phyloP scores from a whole-genome alignment of 805 yeast species.

The Lipomyces yamadae region DNA sequence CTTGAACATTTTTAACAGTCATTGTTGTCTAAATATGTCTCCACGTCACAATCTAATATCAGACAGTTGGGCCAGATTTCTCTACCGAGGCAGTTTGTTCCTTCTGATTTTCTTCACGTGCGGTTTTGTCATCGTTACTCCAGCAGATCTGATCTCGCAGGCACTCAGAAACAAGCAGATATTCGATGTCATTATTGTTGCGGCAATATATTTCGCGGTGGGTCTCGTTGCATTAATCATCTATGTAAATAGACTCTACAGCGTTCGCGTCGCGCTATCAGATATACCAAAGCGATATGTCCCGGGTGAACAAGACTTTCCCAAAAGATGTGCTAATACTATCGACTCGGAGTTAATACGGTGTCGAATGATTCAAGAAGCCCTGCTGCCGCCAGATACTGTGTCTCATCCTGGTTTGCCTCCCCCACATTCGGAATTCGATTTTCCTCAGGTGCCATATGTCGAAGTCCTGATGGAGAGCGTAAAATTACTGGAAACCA shows the following conservation, averaged over 20 bases:
- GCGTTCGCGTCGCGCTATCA: conserved; percentile 60
- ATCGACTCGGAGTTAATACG: conserved; percentile 51
- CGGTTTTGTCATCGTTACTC: conserved; percentile 71
- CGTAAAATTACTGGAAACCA: conserved; percentile 40
- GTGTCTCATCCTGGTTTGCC: conserved; percentile 61
- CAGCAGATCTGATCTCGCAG: conserved; percentile 75
- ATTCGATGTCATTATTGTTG: conserved; percentile 78
- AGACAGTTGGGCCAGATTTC: conserved; percentile 17
- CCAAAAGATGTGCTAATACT: conserved; percentile 51
- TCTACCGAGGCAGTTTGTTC: conserved; percentile 44
- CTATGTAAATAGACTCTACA: conserved; percentile 63
- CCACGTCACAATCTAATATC: conserved; percentile 7
- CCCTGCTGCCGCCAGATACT: conserved; percentile 51
- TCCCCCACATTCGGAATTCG: conserved; percentile 46
- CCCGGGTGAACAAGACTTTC: conserved; percentile 66
- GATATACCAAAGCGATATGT: conserved; percentile 82
- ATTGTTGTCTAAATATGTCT: neutral
- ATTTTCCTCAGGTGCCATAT: conserved; percentile 42
- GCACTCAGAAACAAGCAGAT: conserved; percentile 68
- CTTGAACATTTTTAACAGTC: neutral
- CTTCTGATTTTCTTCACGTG: conserved; percentile 46
- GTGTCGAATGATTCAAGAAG: conserved; percentile 50
- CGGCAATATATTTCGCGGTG: conserved; percentile 69
- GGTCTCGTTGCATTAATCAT: conserved; percentile 56
- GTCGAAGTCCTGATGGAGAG: conserved; percentile 41